phyloP scores from a whole-genome alignment of 192 early-diverging fungal species.

The Rhizophagus clarus region DNA sequence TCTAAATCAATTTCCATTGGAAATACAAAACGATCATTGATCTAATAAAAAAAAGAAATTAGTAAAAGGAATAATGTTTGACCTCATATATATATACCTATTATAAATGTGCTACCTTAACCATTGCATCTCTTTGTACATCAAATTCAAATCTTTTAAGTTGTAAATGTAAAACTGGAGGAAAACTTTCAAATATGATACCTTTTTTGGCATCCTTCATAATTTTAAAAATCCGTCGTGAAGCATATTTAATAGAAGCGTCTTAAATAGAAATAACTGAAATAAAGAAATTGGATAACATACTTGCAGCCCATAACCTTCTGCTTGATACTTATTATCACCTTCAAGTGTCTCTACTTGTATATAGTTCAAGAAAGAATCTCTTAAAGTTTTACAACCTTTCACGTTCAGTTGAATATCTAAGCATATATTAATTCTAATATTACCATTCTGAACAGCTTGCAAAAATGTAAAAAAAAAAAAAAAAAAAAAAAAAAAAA shows the following conservation, averaged over 20 bases:
- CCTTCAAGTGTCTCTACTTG: slow-evolving; percentile 92
- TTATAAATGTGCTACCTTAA: slow-evolving; percentile 60
- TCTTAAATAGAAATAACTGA: neutral
- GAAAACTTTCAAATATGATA: slow-evolving; percentile 90
- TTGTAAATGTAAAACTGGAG: slow-evolving; percentile 94
- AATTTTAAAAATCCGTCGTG: neutral
- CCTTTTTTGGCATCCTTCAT: slow-evolving; percentile 87
- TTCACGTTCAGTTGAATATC: too few relatives aligned
- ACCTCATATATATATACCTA: neutral
- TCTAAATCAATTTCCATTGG: slow-evolving; percentile 83
- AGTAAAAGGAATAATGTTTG: neutral
- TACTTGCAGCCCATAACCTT: slow-evolving; percentile 86
- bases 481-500: too few relatives aligned
- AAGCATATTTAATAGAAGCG: neutral
- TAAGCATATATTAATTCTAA: slow-evolving; percentile 35
- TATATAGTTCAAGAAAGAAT: slow-evolving; percentile 91
- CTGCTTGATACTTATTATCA: slow-evolving; percentile 95
- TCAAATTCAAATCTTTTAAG: slow-evolving; percentile 99
- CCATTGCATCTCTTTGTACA: slow-evolving; percentile 82
- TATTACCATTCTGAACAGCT: neutral
- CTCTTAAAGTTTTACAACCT: slow-evolving; percentile 80
- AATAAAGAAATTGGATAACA: too few relatives aligned
- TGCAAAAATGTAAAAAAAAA: neutral
- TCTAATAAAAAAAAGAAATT: slow-evolving; percentile 38
- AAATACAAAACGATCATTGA: slow-evolving; percentile 96